Base-by-base conservation (phyloP, 2,329 filamentous ascomycete genomes). In the Hymenoscyphus linearis region DNA sequence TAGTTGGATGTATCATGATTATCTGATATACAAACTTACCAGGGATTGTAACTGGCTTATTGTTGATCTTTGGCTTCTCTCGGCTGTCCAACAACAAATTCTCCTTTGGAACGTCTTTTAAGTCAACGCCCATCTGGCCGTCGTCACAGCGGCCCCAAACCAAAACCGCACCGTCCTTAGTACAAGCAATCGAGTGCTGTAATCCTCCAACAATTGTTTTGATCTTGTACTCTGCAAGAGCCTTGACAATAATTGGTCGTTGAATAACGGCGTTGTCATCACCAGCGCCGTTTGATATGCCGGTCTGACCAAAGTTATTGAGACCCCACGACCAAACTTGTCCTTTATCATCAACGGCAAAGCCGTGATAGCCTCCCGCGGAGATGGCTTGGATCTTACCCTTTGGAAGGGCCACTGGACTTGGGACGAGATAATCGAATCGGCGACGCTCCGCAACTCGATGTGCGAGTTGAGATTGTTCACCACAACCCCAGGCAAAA, bases 271-370 rank as follows among this genome's bases (percentile, higher is more conserved):
- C 87, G 67, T 88, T 85, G 58, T 88, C 85, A 64, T 87, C 83
- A 40, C 87, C 88, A 26, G 83, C 86, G 61, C 82, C 80, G 55
- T 84, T 80, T 16, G 80, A 78, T 61, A 87, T 81, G 36, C 88
- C 91, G 18, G 89, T 89, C 77, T 96, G 87, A 64, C 88, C 89
- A 74, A 90, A 95, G 76, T 89, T 93, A 80, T 96, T 96, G 47
- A 93, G 79, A 35, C 91, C 91, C 90, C 91, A 96, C 0, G 86
- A 84, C 76, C 85, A 95, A 34, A 93, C 87, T 27, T 82, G 80
- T 47, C 86, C 86, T 27, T 86, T 82, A 64, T 85, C 82, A 69
- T 83, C 82, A 58, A 91, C 82, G 56, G 88, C 88, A 69, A 96
- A 93, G 69, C 86, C 90, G 77, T 96, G 91, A 76, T 92, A 93